Conservation (phyloP, 768 basidiomycete genomes). For the Mycena polygramma region DNA sequence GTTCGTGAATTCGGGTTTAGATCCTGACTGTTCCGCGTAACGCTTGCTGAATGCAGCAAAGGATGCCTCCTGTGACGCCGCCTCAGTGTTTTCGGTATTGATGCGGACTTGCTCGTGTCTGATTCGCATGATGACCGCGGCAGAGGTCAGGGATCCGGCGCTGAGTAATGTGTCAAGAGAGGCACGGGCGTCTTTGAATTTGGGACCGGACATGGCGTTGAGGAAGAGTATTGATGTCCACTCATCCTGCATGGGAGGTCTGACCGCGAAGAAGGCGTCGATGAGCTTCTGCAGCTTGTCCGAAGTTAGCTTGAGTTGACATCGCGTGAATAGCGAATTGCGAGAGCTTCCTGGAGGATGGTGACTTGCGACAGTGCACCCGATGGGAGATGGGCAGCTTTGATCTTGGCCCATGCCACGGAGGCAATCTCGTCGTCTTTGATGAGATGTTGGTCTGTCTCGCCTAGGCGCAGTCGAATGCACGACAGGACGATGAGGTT, state of each 20-base stretch:
- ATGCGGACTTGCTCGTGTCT: constrained; percentile 22
- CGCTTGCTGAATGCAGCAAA: constrained; percentile 8
- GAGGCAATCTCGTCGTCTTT: background rate
- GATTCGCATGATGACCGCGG: constrained; percentile 7
- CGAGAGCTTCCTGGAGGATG: constrained; percentile 17
- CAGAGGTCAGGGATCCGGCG: constrained; percentile 6
- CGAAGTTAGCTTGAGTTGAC: background rate
- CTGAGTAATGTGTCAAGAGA: constrained; percentile 19
- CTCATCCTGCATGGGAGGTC: constrained; percentile 15
- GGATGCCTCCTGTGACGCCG: background rate
- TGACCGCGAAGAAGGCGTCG: constrained; percentile 17
- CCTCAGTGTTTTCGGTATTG: constrained; percentile 8
- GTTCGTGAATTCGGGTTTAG: background rate
- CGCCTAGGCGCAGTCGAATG: background rate
- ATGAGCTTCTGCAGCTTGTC: constrained; percentile 2
- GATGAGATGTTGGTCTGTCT: constrained; percentile 10
- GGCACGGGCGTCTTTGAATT: constrained; percentile 13
- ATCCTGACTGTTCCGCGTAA: background rate
- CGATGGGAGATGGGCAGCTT: constrained; percentile 2
- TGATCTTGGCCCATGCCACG: constrained; percentile 1
- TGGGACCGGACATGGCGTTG: constrained; percentile 5
- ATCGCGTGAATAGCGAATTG: background rate
- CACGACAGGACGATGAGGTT: constrained; percentile 15
- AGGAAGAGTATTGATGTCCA: constrained; percentile 15
- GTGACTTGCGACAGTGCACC: constrained; percentile 18